These are phyloP conservation scores for Penicillium waksmanii DNA, from an alignment of 495 filamentous ascomycete species.

Conservation along the genomic window DNA sequence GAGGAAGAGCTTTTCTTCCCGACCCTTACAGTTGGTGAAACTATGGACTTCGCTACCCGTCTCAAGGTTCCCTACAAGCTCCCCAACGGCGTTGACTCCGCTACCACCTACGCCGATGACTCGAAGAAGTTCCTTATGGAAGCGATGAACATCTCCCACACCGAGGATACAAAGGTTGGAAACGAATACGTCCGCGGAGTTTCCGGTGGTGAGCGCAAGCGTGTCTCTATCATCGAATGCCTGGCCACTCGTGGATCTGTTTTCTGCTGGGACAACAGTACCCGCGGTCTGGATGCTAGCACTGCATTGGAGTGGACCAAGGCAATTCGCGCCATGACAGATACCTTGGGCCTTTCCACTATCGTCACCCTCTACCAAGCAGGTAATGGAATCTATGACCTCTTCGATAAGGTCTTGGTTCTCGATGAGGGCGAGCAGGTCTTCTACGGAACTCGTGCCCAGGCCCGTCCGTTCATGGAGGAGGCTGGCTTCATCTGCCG, in stretches of 20 bases:
- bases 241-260: conserved; percentile 63
- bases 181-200: conserved; percentile 79
- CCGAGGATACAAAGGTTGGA: conserved; percentile 78
- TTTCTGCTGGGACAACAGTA: conserved; percentile 66
- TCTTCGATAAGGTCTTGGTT: conserved; percentile 70
- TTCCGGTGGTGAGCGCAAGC: conserved; percentile 83
- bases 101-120: conserved; percentile 50
- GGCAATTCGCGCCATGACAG: conserved; percentile 51
- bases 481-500: conserved; percentile 66
- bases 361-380: conserved; percentile 64
- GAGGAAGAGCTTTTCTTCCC: conserved; percentile 79
- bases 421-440: conserved; percentile 67
- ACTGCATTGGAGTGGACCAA: conserved; percentile 62
- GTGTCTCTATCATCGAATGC: conserved; percentile 69
- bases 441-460: conserved; percentile 60
- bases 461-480: conserved; percentile 69
- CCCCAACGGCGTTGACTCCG: conserved; percentile 43
- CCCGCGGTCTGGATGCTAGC: conserved; percentile 62
- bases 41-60: conserved; percentile 66
- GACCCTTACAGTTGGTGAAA: conserved; percentile 69
- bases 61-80: conserved; percentile 42
- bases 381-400: conserved; percentile 63
- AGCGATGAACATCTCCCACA: conserved; percentile 76
- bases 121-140: conserved; percentile 71
- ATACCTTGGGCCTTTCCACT: conserved; percentile 48